Evolutionary conservation across 2,329 filamentous ascomycete genomes (phyloP).

Genomic region (Microcyclospora tardicrescens): DNA sequence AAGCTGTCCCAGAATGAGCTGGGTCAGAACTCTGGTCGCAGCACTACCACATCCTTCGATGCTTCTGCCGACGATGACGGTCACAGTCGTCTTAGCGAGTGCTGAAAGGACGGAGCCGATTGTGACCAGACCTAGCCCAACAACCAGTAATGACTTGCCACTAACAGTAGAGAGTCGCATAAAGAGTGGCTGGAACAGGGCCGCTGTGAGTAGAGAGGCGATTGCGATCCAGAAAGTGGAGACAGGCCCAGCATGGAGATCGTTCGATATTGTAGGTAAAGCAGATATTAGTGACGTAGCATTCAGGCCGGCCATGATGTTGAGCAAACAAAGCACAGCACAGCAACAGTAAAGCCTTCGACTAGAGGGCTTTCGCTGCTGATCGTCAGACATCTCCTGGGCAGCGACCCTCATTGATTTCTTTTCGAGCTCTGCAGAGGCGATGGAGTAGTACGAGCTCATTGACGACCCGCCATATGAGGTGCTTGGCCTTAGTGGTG

Average conservation of each 20-base stretch:
- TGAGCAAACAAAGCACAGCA: conserved; percentile 5
- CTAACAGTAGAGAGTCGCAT: conserved; percentile 30
- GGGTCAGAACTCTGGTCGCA: conserved; percentile 28
- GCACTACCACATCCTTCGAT: conserved; percentile 30
- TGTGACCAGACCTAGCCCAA: conserved; percentile 24
- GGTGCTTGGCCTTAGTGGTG: conserved; percentile 8
- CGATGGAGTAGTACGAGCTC: conserved; percentile 7
- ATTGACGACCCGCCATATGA: conserved; percentile 8
- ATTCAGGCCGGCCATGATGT: conserved; percentile 4
- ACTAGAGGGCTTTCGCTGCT: too few relatives aligned
- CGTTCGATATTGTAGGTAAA: conserved; percentile 4
- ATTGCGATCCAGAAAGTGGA: conserved; percentile 28
- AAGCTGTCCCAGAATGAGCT: conserved; percentile 34
- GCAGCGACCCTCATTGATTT: too few relatives aligned
- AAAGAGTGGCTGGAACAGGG: conserved; percentile 28
- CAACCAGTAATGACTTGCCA: conserved; percentile 25
- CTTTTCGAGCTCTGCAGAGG: too few relatives aligned
- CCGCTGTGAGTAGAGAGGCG: conserved; percentile 27
- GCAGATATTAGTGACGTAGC: conserved; percentile 4
- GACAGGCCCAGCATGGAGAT: conserved; percentile 2
- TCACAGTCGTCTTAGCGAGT: conserved; percentile 6
- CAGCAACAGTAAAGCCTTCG: conserved; percentile 3
- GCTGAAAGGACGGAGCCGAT: conserved; percentile 26
- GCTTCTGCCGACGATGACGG: conserved; percentile 21
- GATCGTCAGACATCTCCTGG: too few relatives aligned